Conservation (phyloP, 768 basidiomycete species). For the Russula lepida region DNA sequence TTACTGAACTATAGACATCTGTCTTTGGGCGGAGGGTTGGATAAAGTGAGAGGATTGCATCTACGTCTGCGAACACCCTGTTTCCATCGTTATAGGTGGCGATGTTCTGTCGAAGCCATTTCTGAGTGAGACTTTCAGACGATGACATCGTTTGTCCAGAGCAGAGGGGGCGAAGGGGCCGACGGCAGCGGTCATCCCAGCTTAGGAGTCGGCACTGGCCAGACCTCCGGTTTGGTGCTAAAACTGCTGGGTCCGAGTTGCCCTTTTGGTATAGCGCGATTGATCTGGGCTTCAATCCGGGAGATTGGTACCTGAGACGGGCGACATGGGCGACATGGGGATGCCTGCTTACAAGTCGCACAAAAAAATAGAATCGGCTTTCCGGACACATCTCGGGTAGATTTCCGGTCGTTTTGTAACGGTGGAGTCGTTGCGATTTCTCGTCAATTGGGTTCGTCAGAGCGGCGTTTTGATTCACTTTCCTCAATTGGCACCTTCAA, state of each 20-base stretch:
- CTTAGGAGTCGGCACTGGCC: neutral
- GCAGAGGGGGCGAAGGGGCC: neutral
- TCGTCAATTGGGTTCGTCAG: neutral
- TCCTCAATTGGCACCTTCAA: conserved; percentile 11
- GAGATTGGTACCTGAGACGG: neutral
- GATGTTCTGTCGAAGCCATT: conserved; percentile 62
- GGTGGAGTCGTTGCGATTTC: neutral
- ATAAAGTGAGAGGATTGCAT: conserved; percentile 46
- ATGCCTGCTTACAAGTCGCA: too few relatives aligned
- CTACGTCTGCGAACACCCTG: conserved; percentile 55
- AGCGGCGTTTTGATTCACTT: conserved; percentile 8
- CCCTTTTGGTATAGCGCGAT: conserved; percentile 16
- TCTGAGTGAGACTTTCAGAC: conserved; percentile 31
- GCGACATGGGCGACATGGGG: neutral
- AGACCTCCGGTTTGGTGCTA: neutral
- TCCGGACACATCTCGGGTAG: neutral
- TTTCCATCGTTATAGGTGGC: conserved; percentile 47
- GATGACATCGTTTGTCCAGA: conserved; percentile 3
- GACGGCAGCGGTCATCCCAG: conserved; percentile 3
- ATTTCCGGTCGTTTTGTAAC: neutral
- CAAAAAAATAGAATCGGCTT: neutral
- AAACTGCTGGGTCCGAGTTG: conserved; percentile 4
- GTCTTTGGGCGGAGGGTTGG: conserved; percentile 65
- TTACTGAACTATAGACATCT: conserved; percentile 61
- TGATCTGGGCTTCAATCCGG: conserved; percentile 2